Evolutionary conservation across 306 rosid species (phyloP).

Genomic region (Mimosa pudica): DNA sequence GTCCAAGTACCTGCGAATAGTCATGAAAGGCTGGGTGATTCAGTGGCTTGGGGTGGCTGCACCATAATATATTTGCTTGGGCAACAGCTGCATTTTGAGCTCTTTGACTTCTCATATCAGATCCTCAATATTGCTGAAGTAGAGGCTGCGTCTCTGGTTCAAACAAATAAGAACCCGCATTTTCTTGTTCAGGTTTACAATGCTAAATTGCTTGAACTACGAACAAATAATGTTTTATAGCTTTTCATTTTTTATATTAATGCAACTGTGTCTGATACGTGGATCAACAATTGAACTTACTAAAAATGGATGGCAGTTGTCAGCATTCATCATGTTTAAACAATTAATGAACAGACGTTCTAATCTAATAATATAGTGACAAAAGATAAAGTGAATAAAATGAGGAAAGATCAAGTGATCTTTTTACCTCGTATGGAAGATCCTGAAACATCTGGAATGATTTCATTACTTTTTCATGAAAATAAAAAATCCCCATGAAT

Average conservation of each 20-base stretch:
- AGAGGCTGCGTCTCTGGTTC: conserved; percentile 65
- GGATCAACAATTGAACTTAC: background rate
- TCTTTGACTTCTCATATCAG: conserved; percentile 95
- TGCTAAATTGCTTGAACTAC: conserved; percentile 3
- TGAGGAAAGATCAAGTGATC: conserved; percentile 18
- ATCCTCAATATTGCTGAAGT: conserved; percentile 94
- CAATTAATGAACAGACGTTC: background rate
- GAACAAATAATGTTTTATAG: background rate
- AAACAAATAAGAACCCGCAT: conserved; percentile 63
- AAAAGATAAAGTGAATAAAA: background rate
- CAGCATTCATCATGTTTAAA: conserved; percentile 11
- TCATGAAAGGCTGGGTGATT: conserved; percentile 87
- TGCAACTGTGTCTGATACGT: background rate
- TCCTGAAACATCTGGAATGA: background rate
- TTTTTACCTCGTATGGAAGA: conserved; percentile 17
- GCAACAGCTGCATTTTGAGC: conserved; percentile 95
- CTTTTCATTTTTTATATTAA: conserved; percentile 10
- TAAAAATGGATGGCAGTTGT: conserved; percentile 10
- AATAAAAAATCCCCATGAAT: background rate
- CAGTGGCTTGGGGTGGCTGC: conserved; percentile 99
- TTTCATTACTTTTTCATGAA: background rate
- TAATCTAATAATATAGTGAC: background rate
- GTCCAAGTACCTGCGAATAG: conserved; percentile 62
- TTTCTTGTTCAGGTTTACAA: conserved; percentile 63
- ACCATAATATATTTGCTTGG: conserved; percentile 95